phyloP scores from a whole-genome alignment of 306 rosid species.

The Castanea sativa region DNA sequence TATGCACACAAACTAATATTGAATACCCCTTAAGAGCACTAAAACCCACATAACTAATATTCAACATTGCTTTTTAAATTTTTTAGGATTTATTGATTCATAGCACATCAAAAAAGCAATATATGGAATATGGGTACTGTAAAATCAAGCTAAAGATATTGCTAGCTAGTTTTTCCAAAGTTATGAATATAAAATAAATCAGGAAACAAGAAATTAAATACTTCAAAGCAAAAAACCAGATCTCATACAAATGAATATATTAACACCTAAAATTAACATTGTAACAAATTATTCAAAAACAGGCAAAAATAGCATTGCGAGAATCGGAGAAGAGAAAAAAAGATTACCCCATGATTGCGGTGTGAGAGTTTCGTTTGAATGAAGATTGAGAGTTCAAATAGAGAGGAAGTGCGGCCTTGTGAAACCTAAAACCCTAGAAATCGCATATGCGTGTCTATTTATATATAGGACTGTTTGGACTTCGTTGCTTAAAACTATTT shows the following conservation, averaged over 20 bases:
- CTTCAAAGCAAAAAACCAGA: neutral
- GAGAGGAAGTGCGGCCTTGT: constrained; percentile 1
- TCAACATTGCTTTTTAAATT: too few species aligned
- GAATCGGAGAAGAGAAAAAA: neutral
- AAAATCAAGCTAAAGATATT: neutral
- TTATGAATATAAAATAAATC: neutral
- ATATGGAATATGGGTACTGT: neutral
- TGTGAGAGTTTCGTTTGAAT: constrained; percentile 14
- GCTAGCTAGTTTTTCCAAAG: neutral
- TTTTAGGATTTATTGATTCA: too few species aligned
- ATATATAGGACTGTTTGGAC: neutral
- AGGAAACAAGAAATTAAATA: neutral
- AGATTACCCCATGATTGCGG: constrained; percentile 50
- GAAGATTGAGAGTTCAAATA: neutral
- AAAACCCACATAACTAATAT: too few species aligned
- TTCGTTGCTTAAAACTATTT: neutral
- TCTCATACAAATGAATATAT: neutral
- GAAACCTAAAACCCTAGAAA: constrained; percentile 33
- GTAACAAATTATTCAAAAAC: neutral
- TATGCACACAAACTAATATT: too few species aligned
- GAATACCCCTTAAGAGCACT: too few species aligned
- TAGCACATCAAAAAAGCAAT: too few species aligned
- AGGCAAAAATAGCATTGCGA: neutral
- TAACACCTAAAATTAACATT: neutral
- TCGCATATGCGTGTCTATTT: neutral